phyloP scores from a whole-genome alignment of 2,329 filamentous ascomycete species.

The Aspergillus melleus region DNA sequence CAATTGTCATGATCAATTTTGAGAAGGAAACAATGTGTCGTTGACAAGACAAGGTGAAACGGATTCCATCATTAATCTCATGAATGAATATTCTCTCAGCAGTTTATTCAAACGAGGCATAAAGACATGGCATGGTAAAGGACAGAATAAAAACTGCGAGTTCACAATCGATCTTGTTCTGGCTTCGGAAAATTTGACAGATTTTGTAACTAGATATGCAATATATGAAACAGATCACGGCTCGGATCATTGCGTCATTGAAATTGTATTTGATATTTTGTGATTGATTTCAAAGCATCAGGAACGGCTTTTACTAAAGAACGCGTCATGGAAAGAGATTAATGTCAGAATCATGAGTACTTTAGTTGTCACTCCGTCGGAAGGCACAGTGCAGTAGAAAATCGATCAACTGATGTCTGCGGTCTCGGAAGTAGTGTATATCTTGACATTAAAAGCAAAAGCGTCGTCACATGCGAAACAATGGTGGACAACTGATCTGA shows the following conservation, averaged over 20 bases:
- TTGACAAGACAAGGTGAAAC: slow-evolving; percentile 38
- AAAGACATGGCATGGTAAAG: slow-evolving; percentile 35
- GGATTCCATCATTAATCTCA: slow-evolving; percentile 38
- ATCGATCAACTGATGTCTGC: slow-evolving; percentile 18
- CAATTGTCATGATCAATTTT: no score
- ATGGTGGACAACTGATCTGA: slow-evolving; percentile 25
- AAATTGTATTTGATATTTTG: slow-evolving; percentile 29
- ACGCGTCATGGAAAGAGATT: slow-evolving; percentile 23
- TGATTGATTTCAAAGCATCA: slow-evolving; percentile 10
- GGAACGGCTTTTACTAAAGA: slow-evolving; percentile 23
- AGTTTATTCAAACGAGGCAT: slow-evolving; percentile 38
- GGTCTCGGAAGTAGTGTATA: slow-evolving; percentile 15
- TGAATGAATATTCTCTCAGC: slow-evolving; percentile 31
- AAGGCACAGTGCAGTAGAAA: slow-evolving; percentile 17
- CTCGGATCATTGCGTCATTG: slow-evolving; percentile 34
- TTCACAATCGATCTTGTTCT: slow-evolving; percentile 22
- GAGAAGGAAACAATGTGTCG: slow-evolving; percentile 30
- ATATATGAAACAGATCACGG: slow-evolving; percentile 19
- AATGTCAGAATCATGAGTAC: slow-evolving; percentile 17
- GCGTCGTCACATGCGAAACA: slow-evolving; percentile 21
- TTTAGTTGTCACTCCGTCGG: slow-evolving; percentile 10
- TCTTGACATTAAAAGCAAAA: slow-evolving; percentile 17
- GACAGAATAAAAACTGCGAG: slow-evolving; percentile 18
- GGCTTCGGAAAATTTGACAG: slow-evolving; percentile 18
- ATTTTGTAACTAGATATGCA: slow-evolving; percentile 16